Evolutionary conservation across 495 filamentous ascomycete species (phyloP), one percentile per base, ranked within the genome.

Genomic region (Corynascus novoguineensis): DNA sequence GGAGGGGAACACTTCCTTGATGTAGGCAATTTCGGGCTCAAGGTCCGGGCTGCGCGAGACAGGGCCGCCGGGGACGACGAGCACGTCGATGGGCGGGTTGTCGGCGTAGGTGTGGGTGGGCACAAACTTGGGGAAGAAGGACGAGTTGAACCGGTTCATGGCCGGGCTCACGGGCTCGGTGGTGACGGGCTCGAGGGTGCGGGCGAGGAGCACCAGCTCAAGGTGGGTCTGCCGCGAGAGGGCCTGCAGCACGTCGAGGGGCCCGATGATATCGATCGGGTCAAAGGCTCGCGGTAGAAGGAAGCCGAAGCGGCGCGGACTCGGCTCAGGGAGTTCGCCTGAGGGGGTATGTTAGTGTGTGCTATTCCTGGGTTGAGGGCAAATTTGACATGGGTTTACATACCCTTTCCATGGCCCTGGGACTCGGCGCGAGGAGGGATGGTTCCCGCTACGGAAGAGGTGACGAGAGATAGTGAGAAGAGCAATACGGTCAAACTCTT

Each of bases 11-110:
- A 60, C 50, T 2, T 60, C 45, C 9, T 45, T 50, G 51, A 84
- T 68, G 58, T 73, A 83, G 6, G 63, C 59, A 14, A 76, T 64
- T 0, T 70, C 62, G 24, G 63, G 62, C 14, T 55, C 57, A 1
- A 75, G 59, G 40, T 62, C 52, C 0, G 60, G 64, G 17, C 35
- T 51, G 10, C 79, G 72, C 0, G 70, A 63, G 27, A 80, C 82
- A 0, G 69, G 34, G 1, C 83, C 83, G 4, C 83, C 83, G 1
- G 81, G 83, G 7, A 85, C 61, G 19, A 86, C 65, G 7, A 86
- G 70, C 6, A 83, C 75, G 37, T 86, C 82, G 0, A 84, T 53
- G 5, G 59, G 17, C 14, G 66, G 58, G 9, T 44, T 32, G 47
- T 62, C 60, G 15, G 52, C 62, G 55, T 77, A 80, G 2, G 80